These are phyloP conservation scores for Ambrosia artemisiifolia DNA, from an alignment of 129 eudicot species.

Conservation along the genomic window DNA sequence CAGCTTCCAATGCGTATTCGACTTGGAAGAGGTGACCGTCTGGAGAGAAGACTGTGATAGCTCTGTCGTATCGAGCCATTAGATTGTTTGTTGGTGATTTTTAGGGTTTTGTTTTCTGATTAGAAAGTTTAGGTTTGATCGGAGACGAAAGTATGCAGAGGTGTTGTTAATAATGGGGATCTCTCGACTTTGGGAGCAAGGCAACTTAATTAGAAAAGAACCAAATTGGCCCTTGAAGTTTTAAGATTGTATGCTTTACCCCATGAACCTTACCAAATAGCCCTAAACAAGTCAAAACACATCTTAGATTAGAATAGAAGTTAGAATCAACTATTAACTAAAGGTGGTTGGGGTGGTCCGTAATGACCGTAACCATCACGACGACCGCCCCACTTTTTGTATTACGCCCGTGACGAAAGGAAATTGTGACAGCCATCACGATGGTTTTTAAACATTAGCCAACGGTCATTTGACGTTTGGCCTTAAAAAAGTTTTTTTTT, in stretches of 20 bases:
- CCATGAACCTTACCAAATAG: too few relatives aligned
- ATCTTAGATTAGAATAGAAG: too few relatives aligned
- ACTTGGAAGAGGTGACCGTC: conserved; percentile 88
- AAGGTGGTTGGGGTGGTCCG: too few relatives aligned
- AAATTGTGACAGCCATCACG: too few relatives aligned
- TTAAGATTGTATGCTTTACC: neutral
- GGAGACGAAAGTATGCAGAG: conserved; percentile 16
- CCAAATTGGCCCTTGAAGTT: neutral
- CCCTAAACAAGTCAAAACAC: too few relatives aligned
- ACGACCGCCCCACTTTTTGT: too few relatives aligned
- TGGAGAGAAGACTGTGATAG: conserved; percentile 83
- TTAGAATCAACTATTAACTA: too few relatives aligned
- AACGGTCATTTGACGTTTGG: too few relatives aligned
- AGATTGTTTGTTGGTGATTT: neutral
- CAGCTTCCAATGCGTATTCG: conserved; percentile 87
- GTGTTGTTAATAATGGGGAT: conserved; percentile 1
- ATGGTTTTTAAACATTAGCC: too few relatives aligned
- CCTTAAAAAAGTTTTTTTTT: too few relatives aligned
- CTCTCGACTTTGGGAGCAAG: conserved; percentile 48
- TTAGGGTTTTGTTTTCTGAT: neutral
- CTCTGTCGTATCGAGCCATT: conserved; percentile 87
- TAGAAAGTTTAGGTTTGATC: conserved; percentile 16
- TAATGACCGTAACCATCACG: too few relatives aligned
- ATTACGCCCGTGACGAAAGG: too few relatives aligned
- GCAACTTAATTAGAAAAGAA: conserved; percentile 18